These are phyloP conservation scores for Mycena citricolor DNA, from an alignment of 1,284 basidiomycete genomes.

Conservation along the genomic window DNA sequence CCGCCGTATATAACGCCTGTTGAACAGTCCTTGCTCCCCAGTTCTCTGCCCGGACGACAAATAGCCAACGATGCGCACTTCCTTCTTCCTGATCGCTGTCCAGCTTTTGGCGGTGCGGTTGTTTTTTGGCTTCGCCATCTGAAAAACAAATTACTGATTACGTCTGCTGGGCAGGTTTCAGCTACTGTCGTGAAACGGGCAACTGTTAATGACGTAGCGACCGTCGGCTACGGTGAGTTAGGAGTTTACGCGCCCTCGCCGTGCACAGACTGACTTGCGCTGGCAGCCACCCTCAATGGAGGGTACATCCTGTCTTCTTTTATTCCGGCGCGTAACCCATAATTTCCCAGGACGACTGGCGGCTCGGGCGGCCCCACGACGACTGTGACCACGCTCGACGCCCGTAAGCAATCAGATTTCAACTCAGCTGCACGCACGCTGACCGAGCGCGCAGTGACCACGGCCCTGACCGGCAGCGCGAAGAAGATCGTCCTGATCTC, in stretches of 20 bases:
- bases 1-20: too few species aligned
- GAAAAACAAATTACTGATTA: background rate
- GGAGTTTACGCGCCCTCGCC: background rate
- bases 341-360: conserved; percentile 37
- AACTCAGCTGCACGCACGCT: conserved; percentile 28
- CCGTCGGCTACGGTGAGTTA: conserved; percentile 9
- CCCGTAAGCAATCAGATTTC: conserved; percentile 33
- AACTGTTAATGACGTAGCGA: conserved; percentile 7
- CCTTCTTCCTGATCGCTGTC: too few species aligned
- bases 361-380: conserved; percentile 41
- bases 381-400: conserved; percentile 7
- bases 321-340: background rate
- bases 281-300: conserved; percentile 7
- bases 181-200: conserved; percentile 6
- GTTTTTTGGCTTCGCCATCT: too few species aligned
- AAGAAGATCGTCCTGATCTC: conserved; percentile 48
- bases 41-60: too few species aligned
- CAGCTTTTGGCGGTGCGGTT: too few species aligned
- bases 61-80: too few species aligned
- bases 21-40: too few species aligned
- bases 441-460: conserved; percentile 31
- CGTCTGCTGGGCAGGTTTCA: background rate
- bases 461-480: conserved; percentile 41
- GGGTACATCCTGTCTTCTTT: background rate
- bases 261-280: background rate